phyloP scores from a whole-genome alignment of 495 filamentous ascomycete genomes.

The Trichoderma asperelloides region DNA sequence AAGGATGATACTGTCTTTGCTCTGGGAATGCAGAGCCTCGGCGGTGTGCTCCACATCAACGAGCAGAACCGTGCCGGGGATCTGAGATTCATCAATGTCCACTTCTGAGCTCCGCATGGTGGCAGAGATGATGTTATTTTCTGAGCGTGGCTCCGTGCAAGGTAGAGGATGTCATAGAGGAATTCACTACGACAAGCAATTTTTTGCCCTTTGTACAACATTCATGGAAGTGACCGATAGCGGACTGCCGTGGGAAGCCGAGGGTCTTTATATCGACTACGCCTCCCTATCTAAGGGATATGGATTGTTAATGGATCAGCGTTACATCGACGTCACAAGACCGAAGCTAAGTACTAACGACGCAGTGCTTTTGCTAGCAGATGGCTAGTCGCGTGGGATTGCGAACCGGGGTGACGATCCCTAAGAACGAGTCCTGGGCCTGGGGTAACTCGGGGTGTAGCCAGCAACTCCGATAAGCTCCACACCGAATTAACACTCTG shows the following conservation, averaged over 20 bases:
- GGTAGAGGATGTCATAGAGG: neutral
- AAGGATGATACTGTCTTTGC: slow-evolving; percentile 46
- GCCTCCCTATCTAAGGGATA: neutral
- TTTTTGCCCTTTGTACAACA: too few relatives aligned
- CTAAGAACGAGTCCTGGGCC: too few relatives aligned
- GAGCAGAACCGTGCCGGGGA: slow-evolving; percentile 47
- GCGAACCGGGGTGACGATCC: too few relatives aligned
- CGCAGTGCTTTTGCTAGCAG: neutral
- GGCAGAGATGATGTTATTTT: neutral
- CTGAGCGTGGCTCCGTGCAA: neutral
- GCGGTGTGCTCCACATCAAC: slow-evolving; percentile 39
- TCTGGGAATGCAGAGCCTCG: slow-evolving; percentile 34
- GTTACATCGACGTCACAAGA: slow-evolving; percentile 4
- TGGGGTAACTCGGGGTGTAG: too few relatives aligned
- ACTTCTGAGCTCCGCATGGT: neutral
- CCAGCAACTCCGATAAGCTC: too few relatives aligned
- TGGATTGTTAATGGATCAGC: neutral
- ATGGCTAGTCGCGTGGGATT: neutral
- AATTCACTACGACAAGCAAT: neutral
- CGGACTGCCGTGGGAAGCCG: neutral
- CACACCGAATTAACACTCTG: too few relatives aligned
- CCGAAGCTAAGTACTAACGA: neutral
- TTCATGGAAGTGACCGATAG: neutral
- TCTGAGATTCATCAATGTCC: slow-evolving; percentile 31
- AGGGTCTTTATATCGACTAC: neutral